Conservation (phyloP, 2,329 filamentous ascomycete genomes). For the Claviceps sp. region DNA sequence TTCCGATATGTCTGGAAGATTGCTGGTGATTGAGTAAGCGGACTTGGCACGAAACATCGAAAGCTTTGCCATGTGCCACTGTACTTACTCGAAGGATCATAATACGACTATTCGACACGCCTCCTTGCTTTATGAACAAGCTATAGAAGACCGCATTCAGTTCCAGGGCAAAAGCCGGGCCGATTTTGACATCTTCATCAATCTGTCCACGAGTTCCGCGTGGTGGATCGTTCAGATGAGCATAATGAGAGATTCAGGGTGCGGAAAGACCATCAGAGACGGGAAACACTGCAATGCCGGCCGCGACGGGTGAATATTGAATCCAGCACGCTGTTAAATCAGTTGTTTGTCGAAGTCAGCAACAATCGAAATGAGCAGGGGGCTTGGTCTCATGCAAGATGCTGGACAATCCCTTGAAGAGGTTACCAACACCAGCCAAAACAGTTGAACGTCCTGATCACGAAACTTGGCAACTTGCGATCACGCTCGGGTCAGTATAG, state of each 20-base stretch:
- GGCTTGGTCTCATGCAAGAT: slow-evolving; percentile 8
- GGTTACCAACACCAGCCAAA: too few relatives aligned
- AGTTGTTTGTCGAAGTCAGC: slow-evolving; percentile 14
- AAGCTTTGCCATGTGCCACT: background rate
- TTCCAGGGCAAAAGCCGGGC: slow-evolving; percentile 15
- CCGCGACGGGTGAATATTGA: slow-evolving; percentile 2
- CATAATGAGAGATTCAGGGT: slow-evolving; percentile 17
- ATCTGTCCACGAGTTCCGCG: slow-evolving; percentile 18
- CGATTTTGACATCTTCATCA: slow-evolving; percentile 18
- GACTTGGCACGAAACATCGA: background rate
- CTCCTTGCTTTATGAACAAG: slow-evolving; percentile 14
- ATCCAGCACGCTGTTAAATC: slow-evolving; percentile 11
- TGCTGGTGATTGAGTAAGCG: slow-evolving; percentile 17
- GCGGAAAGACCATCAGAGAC: slow-evolving; percentile 8
- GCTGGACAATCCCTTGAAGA: too few relatives aligned
- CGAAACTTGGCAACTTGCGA: background rate
- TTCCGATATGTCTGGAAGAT: slow-evolving; percentile 17
- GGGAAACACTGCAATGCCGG: background rate
- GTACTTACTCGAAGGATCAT: slow-evolving; percentile 2
- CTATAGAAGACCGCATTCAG: slow-evolving; percentile 9
- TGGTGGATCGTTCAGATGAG: slow-evolving; percentile 18
- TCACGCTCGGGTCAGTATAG: slow-evolving; percentile 5
- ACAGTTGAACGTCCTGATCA: too few relatives aligned
- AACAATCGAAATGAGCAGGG: slow-evolving; percentile 15
- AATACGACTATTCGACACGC: slow-evolving; percentile 15